Conservation (phyloP, 2,329 filamentous ascomycete species). For the Colletotrichum musae region DNA sequence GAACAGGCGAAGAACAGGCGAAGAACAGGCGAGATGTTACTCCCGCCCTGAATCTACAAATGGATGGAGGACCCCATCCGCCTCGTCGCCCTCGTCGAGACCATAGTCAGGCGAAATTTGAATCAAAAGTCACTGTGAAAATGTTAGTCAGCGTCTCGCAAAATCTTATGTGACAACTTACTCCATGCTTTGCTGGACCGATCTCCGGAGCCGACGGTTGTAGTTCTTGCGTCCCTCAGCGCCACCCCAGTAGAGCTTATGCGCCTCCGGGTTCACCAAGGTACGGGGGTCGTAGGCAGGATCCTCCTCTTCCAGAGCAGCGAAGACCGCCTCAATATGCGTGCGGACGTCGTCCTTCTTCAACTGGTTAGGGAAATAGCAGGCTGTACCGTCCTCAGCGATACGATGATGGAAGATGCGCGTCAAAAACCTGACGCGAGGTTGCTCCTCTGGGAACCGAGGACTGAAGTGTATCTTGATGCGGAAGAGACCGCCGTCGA, state of each 20-base stretch:
- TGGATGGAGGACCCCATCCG: not conserved
- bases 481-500: conserved; percentile 91
- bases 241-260: conserved; percentile 88
- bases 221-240: conserved; percentile 87
- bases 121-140: conserved; percentile 28
- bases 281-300: conserved; percentile 93
- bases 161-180: conserved; percentile 51
- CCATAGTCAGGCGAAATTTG: not conserved
- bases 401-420: conserved; percentile 91
- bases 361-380: conserved; percentile 77
- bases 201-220: conserved; percentile 83
- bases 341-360: conserved; percentile 82
- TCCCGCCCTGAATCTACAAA: not conserved
- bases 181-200: conserved; percentile 79
- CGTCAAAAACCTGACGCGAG: conserved; percentile 85
- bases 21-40: not conserved
- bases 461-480: conserved; percentile 86
- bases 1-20: not conserved
- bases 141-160: not conserved
- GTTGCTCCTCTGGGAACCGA: conserved; percentile 89
- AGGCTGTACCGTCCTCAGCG: conserved; percentile 83
- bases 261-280: conserved; percentile 87
- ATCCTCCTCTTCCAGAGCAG: conserved; percentile 86
- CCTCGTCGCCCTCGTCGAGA: conserved; percentile 7
- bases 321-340: conserved; percentile 88